These are phyloP conservation scores for Talaromyces wortmannii DNA, from an alignment of 495 filamentous ascomycete species.

Conservation along the genomic window DNA sequence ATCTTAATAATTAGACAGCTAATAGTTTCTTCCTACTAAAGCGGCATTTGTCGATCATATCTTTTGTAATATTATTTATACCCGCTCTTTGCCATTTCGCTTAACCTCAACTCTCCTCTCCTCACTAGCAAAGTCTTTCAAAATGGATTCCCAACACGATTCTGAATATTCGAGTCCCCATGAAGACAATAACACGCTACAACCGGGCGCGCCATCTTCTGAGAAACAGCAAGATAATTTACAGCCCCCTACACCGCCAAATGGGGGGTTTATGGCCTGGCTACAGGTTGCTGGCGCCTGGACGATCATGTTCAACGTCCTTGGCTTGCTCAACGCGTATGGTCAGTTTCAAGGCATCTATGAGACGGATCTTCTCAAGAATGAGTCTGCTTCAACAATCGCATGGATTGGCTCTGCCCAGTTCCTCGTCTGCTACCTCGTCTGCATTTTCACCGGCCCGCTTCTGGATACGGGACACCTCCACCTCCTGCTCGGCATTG, in stretches of 20 bases:
- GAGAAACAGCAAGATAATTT: background rate
- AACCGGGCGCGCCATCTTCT: background rate
- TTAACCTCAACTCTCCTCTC: background rate
- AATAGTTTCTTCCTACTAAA: background rate
- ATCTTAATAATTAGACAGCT: background rate
- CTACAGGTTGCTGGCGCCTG: constrained; percentile 29
- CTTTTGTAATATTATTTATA: background rate
- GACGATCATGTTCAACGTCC: constrained; percentile 27
- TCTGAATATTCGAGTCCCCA: background rate
- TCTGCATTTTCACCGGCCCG: constrained; percentile 47
- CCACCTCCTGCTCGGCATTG: constrained; percentile 43
- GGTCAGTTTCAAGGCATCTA: constrained; percentile 27
- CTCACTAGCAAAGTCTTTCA: background rate
- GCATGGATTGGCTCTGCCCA: constrained; percentile 50
- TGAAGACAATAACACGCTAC: constrained; percentile 1
- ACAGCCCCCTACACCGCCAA: constrained; percentile 9
- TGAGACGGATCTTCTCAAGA: constrained; percentile 11
- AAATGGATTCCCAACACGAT: background rate
- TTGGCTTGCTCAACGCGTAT: constrained; percentile 32
- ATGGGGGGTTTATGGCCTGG: constrained; percentile 35
- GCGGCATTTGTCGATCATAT: background rate
- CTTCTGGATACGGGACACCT: constrained; percentile 66
- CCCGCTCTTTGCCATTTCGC: background rate
- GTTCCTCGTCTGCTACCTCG: constrained; percentile 20
- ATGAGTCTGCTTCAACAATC: constrained; percentile 53